A percentile compares a stretch with the other conserved stretches of the same genome.
phyloP scores from a whole-genome alignment of 106 monocot genomes.

The Phalaenopsis aphrodite region DNA sequence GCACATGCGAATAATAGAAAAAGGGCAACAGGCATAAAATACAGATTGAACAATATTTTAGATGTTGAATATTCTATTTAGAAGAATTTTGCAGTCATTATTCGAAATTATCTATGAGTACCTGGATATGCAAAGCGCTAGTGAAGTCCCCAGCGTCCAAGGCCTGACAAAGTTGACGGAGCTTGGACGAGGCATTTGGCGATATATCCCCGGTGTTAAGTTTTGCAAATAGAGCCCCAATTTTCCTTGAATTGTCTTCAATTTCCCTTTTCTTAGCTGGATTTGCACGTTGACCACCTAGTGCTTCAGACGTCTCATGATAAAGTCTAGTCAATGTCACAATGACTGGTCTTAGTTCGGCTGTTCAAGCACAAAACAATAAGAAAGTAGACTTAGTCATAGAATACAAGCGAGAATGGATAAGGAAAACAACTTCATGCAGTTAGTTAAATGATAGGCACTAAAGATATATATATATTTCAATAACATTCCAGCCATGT shows the following conservation, averaged over 20 bases:
- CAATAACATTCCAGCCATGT: no score
- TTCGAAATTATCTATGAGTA: slow-evolving; percentile 14
- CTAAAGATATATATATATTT: no score
- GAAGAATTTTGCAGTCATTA: background rate
- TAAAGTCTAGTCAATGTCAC: slow-evolving; percentile 78
- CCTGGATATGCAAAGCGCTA: slow-evolving; percentile 85
- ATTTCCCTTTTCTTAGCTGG: slow-evolving; percentile 84
- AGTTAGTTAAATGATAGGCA: no score
- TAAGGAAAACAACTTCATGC: no score
- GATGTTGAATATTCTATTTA: background rate
- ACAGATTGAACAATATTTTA: background rate
- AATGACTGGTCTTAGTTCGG: slow-evolving; percentile 76
- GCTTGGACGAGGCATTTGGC: slow-evolving; percentile 76
- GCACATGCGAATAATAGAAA: no score
- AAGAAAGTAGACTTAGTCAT: background rate
- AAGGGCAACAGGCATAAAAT: background rate
- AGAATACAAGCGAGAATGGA: no score
- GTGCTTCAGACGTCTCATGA: slow-evolving; percentile 71
- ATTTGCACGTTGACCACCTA: slow-evolving; percentile 73
- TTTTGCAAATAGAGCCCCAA: slow-evolving; percentile 79
- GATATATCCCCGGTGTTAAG: slow-evolving; percentile 85
- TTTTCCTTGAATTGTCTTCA: slow-evolving; percentile 91
- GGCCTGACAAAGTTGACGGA: slow-evolving; percentile 70
- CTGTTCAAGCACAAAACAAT: slow-evolving; percentile 35
- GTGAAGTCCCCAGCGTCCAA: slow-evolving; percentile 66